A percentile compares a stretch with the other conserved stretches of the same genome.
Evolutionary conservation across 176 grass and related monocot species (phyloP).

Genomic region (Sorghum bicolor): DNA sequence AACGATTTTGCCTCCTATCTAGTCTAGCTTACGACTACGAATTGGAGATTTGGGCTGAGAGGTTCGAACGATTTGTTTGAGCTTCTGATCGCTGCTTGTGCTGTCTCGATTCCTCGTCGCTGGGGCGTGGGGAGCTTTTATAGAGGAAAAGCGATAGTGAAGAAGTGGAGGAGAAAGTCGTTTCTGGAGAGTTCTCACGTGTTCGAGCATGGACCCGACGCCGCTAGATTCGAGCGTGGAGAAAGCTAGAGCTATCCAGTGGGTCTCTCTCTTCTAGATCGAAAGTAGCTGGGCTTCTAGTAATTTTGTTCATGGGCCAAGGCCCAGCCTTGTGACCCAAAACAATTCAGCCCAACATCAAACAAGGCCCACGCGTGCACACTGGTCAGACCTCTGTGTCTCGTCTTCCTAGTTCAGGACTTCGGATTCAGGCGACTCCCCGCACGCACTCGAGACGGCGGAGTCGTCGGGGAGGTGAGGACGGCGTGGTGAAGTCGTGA

Average conservation of each 20-base stretch:
- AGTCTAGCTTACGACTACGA: no score
- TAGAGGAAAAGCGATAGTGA: neutral
- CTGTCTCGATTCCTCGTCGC: neutral
- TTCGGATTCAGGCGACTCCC: slow-evolving; percentile 2
- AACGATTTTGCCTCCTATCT: neutral
- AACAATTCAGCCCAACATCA: neutral
- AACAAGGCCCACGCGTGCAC: neutral
- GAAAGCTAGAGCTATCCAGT: slow-evolving; percentile 7
- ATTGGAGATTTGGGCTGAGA: neutral
- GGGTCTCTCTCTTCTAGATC: neutral
- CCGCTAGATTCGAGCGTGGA: neutral
- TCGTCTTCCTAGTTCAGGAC: neutral
- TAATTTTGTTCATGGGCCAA: neutral
- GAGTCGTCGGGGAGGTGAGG: neutral
- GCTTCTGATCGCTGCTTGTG: neutral
- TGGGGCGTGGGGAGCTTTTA: neutral
- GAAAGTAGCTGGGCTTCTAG: neutral
- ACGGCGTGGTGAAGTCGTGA: neutral
- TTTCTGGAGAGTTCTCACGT: slow-evolving; percentile 32
- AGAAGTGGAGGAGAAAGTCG: neutral
- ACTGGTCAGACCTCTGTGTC: neutral
- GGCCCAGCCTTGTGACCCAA: neutral
- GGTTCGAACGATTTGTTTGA: neutral
- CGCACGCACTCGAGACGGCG: neutral
- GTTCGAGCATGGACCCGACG: neutral